phyloP scores from a whole-genome alignment of 2,329 filamentous ascomycete genomes.

The Xylariomycetidae sp. region DNA sequence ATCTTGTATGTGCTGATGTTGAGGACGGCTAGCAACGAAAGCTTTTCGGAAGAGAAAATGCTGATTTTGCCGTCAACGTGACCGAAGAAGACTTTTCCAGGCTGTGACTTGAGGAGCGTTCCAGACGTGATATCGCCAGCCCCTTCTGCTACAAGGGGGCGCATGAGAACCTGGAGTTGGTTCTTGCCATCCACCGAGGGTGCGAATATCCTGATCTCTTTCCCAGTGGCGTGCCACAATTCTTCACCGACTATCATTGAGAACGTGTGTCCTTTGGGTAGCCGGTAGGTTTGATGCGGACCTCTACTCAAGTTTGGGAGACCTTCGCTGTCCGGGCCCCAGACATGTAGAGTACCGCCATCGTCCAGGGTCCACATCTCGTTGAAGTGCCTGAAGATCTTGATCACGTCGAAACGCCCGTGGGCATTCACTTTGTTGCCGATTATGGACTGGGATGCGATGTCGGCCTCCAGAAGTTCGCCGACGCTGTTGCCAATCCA shows the following conservation, averaged over 20 bases:
- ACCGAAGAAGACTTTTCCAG: slow-evolving; percentile 79
- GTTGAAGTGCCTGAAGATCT: slow-evolving; percentile 78
- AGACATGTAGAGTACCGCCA: slow-evolving; percentile 77
- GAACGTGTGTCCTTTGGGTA: slow-evolving; percentile 78
- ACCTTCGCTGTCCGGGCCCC: slow-evolving; percentile 68
- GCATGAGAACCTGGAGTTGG: slow-evolving; percentile 69
- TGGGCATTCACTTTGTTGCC: slow-evolving; percentile 67
- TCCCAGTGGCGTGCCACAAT: slow-evolving; percentile 83
- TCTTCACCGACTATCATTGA: slow-evolving; percentile 81
- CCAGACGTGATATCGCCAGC: slow-evolving; percentile 86
- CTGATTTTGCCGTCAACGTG: slow-evolving; percentile 92
- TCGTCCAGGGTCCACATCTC: slow-evolving; percentile 95
- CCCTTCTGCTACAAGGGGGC: slow-evolving; percentile 63
- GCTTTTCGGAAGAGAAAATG: slow-evolving; percentile 77
- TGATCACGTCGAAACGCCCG: slow-evolving; percentile 70
- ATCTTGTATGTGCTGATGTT: slow-evolving; percentile 95
- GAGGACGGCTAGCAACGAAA: slow-evolving; percentile 70
- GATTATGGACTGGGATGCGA: slow-evolving; percentile 65
- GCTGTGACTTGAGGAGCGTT: slow-evolving; percentile 65
- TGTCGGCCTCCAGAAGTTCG: slow-evolving; percentile 84
- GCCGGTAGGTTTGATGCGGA: slow-evolving; percentile 66
- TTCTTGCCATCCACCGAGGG: slow-evolving; percentile 62
- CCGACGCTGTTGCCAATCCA: slow-evolving; percentile 90
- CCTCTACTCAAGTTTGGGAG: slow-evolving; percentile 68
- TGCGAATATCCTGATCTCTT: slow-evolving; percentile 77